Evolutionary conservation across 768 basidiomycete genomes (phyloP).

Genomic region (Trametes meyenii): DNA sequence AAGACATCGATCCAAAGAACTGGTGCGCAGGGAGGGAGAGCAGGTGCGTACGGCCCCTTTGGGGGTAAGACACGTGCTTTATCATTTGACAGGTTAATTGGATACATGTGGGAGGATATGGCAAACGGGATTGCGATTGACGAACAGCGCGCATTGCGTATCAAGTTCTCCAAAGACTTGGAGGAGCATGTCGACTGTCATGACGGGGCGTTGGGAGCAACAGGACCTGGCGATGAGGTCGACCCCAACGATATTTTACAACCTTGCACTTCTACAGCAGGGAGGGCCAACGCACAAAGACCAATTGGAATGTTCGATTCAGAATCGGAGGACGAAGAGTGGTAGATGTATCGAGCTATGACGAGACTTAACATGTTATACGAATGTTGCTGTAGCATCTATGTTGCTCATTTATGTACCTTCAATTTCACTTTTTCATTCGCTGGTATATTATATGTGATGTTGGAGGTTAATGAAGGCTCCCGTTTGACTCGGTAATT

Average conservation of each 20-base stretch:
- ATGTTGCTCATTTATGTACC: neutral
- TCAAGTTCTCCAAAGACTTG: conserved; percentile 11
- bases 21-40: conserved; percentile 35
- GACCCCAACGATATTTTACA: conserved; percentile 24
- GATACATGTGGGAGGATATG: conserved; percentile 29
- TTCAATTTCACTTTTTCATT: neutral
- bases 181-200: conserved; percentile 2
- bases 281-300: neutral
- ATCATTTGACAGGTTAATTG: conserved; percentile 22
- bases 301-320: conserved; percentile 13
- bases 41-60: conserved; percentile 17
- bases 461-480: too few relatives aligned
- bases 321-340: conserved; percentile 16
- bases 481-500: too few relatives aligned
- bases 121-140: conserved; percentile 28
- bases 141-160: conserved; percentile 24
- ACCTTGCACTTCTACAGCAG: neutral
- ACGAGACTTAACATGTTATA: neutral
- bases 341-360: neutral
- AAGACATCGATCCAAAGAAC: conserved; percentile 7
- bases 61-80: neutral
- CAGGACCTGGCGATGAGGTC: conserved; percentile 14
- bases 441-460: too few relatives aligned
- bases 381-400: neutral
- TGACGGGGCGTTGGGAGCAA: neutral